Percentiles rank a stretch among this genome's conserved stretches.
These are phyloP conservation scores for Eucalyptus decipiens DNA, from an alignment of 345 rosid genomes.

Conservation along the genomic window DNA sequence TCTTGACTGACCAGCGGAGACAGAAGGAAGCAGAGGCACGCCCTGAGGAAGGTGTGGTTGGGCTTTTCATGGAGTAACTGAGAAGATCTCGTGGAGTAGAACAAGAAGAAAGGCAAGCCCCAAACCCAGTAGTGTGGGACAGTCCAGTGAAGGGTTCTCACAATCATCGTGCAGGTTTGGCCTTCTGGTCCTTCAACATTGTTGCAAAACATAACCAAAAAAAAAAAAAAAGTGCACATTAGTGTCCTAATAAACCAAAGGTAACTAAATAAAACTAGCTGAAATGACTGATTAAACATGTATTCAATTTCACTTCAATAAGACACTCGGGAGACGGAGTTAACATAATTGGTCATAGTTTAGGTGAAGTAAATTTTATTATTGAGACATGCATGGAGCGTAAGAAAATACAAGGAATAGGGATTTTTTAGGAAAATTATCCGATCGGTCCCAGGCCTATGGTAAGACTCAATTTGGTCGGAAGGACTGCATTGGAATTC, in stretches of 20 bases:
- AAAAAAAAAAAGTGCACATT: not conserved
- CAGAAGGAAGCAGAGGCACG: conserved; percentile 17
- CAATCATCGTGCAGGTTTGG: conserved; percentile 46
- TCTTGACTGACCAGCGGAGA: conserved; percentile 34
- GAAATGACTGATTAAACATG: not conserved
- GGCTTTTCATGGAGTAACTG: conserved; percentile 48
- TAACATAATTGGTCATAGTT: not conserved
- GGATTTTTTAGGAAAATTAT: not conserved
- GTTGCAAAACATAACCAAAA: not conserved
- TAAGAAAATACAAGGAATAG: not conserved
- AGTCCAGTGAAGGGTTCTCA: conserved; percentile 56
- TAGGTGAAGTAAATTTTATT: not conserved
- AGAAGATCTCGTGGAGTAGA: conserved; percentile 51
- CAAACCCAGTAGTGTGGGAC: conserved; percentile 46
- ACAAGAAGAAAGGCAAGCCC: conserved; percentile 64
- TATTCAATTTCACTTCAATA: not conserved
- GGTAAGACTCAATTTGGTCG: not conserved
- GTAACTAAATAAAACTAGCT: not conserved
- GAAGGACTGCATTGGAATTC: not conserved
- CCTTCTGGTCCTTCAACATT: conserved; percentile 24
- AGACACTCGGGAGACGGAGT: not conserved
- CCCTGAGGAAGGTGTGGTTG: conserved; percentile 19
- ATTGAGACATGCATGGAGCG: not conserved
- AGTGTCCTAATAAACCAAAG: not conserved
- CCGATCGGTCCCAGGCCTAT: not conserved